Conservation (phyloP, 1,284 basidiomycete species). For the Cystobasidiaceae sp. region DNA sequence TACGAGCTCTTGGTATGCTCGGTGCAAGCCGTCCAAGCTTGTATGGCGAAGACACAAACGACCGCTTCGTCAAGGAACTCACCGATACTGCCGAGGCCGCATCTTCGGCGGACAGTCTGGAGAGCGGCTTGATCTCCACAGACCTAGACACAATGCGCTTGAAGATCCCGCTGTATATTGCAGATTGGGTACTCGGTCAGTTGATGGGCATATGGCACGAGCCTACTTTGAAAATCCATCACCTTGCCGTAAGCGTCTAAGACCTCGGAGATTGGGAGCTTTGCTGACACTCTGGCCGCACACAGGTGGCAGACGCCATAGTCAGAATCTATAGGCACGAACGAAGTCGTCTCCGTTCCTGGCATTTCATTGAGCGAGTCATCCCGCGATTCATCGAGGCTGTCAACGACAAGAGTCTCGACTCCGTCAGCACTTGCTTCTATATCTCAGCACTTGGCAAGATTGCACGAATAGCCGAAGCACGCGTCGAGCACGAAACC, state of each 20-base stretch:
- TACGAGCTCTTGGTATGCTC: slow-evolving; percentile 14
- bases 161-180: slow-evolving; percentile 16
- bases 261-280: neutral
- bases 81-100: slow-evolving; percentile 4
- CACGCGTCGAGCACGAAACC: slow-evolving; percentile 10
- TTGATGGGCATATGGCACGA: slow-evolving; percentile 24
- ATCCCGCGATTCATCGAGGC: neutral
- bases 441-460: slow-evolving; percentile 19
- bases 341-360: neutral
- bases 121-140: slow-evolving; percentile 16
- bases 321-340: slow-evolving; percentile 25
- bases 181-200: slow-evolving; percentile 18
- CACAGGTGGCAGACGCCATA: slow-evolving; percentile 19
- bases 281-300: neutral
- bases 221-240: slow-evolving; percentile 1
- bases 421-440: slow-evolving; percentile 6
- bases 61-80: slow-evolving; percentile 5
- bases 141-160: slow-evolving; percentile 1
- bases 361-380: slow-evolving; percentile 12
- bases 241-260: neutral
- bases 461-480: neutral
- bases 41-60: neutral
- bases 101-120: neutral
- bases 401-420: neutral
- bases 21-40: slow-evolving; percentile 6